Evolutionary conservation across 1,139 yeast species (phyloP).

Genomic region (Sugiyamaella pinicola): DNA sequence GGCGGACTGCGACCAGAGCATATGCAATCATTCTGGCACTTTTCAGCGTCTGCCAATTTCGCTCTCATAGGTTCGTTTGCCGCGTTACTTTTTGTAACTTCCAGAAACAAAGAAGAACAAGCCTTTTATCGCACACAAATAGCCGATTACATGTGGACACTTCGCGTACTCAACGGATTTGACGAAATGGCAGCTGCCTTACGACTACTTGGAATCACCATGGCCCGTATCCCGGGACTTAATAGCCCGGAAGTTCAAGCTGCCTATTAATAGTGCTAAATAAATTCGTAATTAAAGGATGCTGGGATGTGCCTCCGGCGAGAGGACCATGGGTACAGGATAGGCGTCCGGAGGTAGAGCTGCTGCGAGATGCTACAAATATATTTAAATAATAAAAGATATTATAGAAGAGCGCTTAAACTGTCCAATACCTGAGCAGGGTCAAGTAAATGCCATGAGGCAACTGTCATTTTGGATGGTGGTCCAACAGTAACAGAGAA

Average conservation of each 20-base stretch:
- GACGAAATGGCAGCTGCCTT: conserved; percentile 74
- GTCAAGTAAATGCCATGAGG: conserved; percentile 83
- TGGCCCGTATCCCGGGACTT: conserved; percentile 33
- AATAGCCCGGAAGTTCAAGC: conserved; percentile 16
- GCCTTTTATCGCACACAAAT: conserved; percentile 65
- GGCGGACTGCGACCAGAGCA: conserved; percentile 77
- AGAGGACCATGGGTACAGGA: no score
- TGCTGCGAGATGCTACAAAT: background rate
- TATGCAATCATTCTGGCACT: conserved; percentile 85
- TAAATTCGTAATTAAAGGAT: no score
- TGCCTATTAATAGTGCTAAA: background rate
- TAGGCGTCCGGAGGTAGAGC: no score
- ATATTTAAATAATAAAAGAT: background rate
- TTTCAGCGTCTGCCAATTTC: conserved; percentile 74
- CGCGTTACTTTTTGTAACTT: conserved; percentile 56
- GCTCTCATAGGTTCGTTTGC: conserved; percentile 87
- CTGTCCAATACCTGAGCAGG: conserved; percentile 87
- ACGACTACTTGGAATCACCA: conserved; percentile 55
- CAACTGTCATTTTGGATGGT: conserved; percentile 84
- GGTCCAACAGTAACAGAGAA: conserved; percentile 96
- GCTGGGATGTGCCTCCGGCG: no score
- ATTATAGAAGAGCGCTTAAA: conserved; percentile 38
- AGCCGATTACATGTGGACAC: conserved; percentile 71
- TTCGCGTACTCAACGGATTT: conserved; percentile 73
- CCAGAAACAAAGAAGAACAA: conserved; percentile 54